phyloP scores from a whole-genome alignment of 306 rosid species.

The Ochetophila trinervis region DNA sequence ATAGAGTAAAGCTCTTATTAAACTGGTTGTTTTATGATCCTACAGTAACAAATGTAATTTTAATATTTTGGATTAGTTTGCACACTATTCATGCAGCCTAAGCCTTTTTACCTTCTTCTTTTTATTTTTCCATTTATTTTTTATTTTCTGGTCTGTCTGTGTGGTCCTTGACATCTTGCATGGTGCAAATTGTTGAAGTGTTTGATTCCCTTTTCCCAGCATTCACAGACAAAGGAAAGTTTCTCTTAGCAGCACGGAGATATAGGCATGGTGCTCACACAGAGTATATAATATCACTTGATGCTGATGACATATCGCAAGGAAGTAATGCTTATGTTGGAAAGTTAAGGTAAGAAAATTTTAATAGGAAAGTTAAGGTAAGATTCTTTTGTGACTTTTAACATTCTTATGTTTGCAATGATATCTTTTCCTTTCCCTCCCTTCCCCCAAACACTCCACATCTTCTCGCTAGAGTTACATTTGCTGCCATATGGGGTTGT shows the following conservation, averaged over 20 bases:
- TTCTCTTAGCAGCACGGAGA: slow-evolving; percentile 92
- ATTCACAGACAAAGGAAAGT: slow-evolving; percentile 86
- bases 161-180: slow-evolving; percentile 16
- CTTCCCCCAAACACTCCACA: neutral
- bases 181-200: slow-evolving; percentile 7
- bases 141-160: neutral
- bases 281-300: slow-evolving; percentile 91
- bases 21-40: too few relatives aligned
- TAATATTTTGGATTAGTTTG: neutral
- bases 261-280: slow-evolving; percentile 84
- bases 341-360: slow-evolving; percentile 68
- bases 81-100: neutral
- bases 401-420: neutral
- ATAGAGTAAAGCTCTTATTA: too few relatives aligned
- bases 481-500: neutral
- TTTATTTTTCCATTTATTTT: neutral
- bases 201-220: slow-evolving; percentile 43
- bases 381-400: neutral
- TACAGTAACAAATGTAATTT: too few relatives aligned
- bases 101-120: neutral
- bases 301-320: slow-evolving; percentile 81
- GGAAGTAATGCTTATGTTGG: slow-evolving; percentile 98
- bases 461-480: neutral
- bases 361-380: slow-evolving; percentile 4
- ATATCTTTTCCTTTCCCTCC: neutral